These are phyloP conservation scores for Crithidia expoeki DNA, from an alignment of 208 protist genomes.

Conservation along the genomic window DNA sequence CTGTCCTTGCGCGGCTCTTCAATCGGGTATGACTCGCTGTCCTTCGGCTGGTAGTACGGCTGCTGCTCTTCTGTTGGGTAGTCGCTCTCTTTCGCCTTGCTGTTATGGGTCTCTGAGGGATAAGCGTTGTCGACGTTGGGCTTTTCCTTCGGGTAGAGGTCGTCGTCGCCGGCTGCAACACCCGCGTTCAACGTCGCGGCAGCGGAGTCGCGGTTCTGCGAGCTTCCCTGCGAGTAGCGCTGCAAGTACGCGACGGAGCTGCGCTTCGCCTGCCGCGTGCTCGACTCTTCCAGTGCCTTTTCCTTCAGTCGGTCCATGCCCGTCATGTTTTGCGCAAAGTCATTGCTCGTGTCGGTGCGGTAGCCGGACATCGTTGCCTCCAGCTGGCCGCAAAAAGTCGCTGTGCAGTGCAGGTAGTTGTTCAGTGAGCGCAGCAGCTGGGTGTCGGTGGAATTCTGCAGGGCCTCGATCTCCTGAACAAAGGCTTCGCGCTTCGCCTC, in stretches of 20 bases:
- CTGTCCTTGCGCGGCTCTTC: neutral
- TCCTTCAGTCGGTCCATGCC: constrained; percentile 41
- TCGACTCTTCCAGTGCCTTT: constrained; percentile 32
- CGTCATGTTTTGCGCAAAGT: constrained; percentile 9
- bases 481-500: constrained; percentile 40
- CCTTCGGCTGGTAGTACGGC: neutral
- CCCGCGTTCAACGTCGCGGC: neutral
- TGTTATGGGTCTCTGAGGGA: neutral
- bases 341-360: constrained; percentile 40
- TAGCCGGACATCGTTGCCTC: constrained; percentile 53
- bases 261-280: constrained; percentile 19
- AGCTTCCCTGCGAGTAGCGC: constrained; percentile 1
- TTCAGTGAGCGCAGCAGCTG: constrained; percentile 47
- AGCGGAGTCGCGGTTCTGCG: neutral
- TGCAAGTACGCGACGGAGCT: neutral
- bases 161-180: constrained; percentile 6
- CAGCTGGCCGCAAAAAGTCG: constrained; percentile 55
- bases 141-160: constrained; percentile 24
- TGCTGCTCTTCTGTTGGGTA: constrained; percentile 7
- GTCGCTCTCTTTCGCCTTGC: neutral
- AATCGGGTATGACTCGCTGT: neutral
- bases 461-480: constrained; percentile 25
- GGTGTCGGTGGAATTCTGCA: constrained; percentile 33
- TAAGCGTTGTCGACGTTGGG: constrained; percentile 5
- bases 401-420: constrained; percentile 56